Percentiles rank a stretch among this genome's conserved stretches.
These are phyloP conservation scores for Shiraia bambusicola DNA, from an alignment of 2,329 filamentous ascomycete genomes.

Conservation along the genomic window DNA sequence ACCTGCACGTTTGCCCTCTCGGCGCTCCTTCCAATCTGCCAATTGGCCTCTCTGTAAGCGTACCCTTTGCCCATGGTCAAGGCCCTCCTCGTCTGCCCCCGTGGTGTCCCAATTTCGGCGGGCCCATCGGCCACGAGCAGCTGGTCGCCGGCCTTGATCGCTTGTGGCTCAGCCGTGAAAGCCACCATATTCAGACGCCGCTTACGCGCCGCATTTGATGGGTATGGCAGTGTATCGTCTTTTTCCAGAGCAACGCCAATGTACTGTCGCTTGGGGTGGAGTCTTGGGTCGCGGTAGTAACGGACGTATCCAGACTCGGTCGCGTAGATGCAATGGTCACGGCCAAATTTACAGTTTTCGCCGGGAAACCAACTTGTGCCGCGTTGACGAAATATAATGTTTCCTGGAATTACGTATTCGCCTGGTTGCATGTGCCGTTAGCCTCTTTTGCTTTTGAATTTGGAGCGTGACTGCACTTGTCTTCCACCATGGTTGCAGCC, in stretches of 20 bases:
- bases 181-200: conserved; percentile 74
- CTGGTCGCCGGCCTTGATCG: conserved; percentile 16
- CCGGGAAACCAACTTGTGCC: conserved; percentile 93
- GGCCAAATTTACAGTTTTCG: conserved; percentile 92
- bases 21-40: conserved; percentile 65
- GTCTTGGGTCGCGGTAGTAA: conserved; percentile 86
- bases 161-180: conserved; percentile 39
- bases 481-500: background rate
- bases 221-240: conserved; percentile 75
- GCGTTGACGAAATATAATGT: conserved; percentile 97
- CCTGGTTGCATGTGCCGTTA: conserved; percentile 53
- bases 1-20: conserved; percentile 62
- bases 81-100: conserved; percentile 37
- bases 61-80: conserved; percentile 54
- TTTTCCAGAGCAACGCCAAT: conserved; percentile 91
- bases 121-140: conserved; percentile 20
- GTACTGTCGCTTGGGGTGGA: conserved; percentile 85
- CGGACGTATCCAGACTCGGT: conserved; percentile 86
- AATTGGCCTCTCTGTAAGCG: conserved; percentile 66
- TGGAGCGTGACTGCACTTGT: too few species aligned
- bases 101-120: conserved; percentile 22
- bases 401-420: conserved; percentile 90
- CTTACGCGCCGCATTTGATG: conserved; percentile 70
- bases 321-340: conserved; percentile 94
- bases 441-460: too few species aligned